Evolutionary conservation across 75 land plant genomes (phyloP).

Genomic region (Selaginella moellendorffii): DNA sequence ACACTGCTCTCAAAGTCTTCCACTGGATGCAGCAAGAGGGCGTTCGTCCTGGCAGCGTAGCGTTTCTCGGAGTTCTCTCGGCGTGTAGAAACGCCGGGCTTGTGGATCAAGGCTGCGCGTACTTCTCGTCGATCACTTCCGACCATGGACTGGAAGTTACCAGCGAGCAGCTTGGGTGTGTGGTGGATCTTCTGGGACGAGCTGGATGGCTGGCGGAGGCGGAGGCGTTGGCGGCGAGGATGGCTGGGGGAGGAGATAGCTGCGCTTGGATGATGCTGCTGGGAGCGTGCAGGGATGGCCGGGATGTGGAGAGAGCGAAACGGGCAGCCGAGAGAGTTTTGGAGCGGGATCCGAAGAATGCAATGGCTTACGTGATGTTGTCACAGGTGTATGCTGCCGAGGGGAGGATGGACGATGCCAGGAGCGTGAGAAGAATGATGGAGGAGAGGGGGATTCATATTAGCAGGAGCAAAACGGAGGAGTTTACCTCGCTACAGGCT

Average conservation of each 20-base stretch:
- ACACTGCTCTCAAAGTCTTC: background rate
- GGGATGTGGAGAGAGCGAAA: background rate
- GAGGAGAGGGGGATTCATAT: slow-evolving; percentile 1
- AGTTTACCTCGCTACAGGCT: slow-evolving; percentile 36
- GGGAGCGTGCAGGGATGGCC: background rate
- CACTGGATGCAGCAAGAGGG: background rate
- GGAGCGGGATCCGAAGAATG: background rate
- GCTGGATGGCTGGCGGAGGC: background rate
- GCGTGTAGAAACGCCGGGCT: background rate
- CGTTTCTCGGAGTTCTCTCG: background rate
- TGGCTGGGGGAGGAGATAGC: too few species aligned
- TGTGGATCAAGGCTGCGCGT: background rate
- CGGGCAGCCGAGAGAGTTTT: background rate
- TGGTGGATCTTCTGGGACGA: background rate
- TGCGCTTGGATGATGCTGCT: slow-evolving; percentile 2
- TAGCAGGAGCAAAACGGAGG: too few species aligned
- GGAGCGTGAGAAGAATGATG: background rate
- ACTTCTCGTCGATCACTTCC: background rate
- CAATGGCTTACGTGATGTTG: background rate
- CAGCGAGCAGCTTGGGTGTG: background rate
- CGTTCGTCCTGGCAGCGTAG: background rate
- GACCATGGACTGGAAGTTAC: background rate
- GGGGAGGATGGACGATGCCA: background rate
- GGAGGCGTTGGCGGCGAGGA: background rate
- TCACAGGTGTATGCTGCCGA: slow-evolving; percentile 6